Percentiles rank a stretch among this genome's conserved stretches.
phyloP scores from a whole-genome alignment of 352 stramenopile genomes.

The Pilasporangium apinafurcum region DNA sequence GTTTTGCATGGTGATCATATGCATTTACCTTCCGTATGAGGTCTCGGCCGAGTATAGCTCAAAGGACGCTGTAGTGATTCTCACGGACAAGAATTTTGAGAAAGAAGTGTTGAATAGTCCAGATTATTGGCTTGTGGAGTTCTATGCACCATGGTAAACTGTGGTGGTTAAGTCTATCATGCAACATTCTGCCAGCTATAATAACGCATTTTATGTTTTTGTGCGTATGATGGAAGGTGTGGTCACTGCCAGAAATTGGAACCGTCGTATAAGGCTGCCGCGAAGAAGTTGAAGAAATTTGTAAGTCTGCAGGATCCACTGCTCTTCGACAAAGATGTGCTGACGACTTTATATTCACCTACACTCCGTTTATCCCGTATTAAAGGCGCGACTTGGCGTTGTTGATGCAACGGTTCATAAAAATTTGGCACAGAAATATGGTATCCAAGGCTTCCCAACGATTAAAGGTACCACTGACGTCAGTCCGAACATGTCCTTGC shows the following conservation, averaged over 20 bases:
- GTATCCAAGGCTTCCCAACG: conserved; percentile 72
- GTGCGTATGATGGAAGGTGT: conserved; percentile 35
- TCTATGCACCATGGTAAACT: conserved; percentile 87
- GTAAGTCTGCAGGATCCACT: conserved; percentile 13
- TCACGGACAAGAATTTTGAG: conserved; percentile 82
- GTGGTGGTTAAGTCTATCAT: background rate
- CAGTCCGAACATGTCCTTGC: too few species aligned
- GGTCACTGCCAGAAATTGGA: conserved; percentile 90
- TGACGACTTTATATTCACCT: background rate
- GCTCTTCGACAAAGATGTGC: background rate
- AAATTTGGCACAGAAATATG: conserved; percentile 65
- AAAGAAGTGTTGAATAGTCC: conserved; percentile 70
- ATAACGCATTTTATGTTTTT: background rate
- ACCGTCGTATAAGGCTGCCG: conserved; percentile 84
- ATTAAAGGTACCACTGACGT: conserved; percentile 44
- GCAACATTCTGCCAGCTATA: background rate
- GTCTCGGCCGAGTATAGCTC: conserved; percentile 29
- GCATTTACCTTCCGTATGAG: too few species aligned
- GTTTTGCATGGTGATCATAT: too few species aligned
- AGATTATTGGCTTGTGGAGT: conserved; percentile 91
- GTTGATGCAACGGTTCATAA: conserved; percentile 62
- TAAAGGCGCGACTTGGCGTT: conserved; percentile 56
- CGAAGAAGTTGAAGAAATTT: conserved; percentile 80
- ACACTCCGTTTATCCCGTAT: conserved; percentile 1
- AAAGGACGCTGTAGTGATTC: conserved; percentile 54